phyloP scores from a whole-genome alignment of 2,329 filamentous ascomycete genomes.

The Beauveria sp. region DNA sequence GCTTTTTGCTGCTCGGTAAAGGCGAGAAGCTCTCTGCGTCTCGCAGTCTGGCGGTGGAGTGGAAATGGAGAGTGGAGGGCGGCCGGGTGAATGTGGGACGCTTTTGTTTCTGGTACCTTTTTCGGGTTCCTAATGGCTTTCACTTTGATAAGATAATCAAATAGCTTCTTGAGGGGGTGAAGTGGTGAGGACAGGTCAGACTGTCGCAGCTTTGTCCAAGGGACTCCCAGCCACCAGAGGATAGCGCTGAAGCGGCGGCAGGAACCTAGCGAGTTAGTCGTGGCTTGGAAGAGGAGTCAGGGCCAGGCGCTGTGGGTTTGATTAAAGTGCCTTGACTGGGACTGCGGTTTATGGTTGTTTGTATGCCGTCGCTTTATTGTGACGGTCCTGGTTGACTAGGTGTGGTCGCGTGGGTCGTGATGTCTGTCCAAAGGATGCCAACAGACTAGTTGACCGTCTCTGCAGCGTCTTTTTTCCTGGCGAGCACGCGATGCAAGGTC shows the following conservation, averaged over 20 bases:
- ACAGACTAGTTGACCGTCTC: neutral
- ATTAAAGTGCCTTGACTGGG: neutral
- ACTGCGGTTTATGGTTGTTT: neutral
- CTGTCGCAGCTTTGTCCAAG: neutral
- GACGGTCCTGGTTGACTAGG: neutral
- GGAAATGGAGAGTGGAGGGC: conserved; percentile 5
- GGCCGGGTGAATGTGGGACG: conserved; percentile 11
- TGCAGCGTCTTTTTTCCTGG: neutral
- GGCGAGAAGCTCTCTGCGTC: neutral
- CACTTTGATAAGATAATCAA: conserved; percentile 1
- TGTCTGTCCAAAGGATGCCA: neutral
- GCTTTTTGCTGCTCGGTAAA: conserved; percentile 2
- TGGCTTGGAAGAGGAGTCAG: conserved; percentile 4
- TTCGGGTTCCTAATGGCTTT: neutral
- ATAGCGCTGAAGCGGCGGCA: conserved; percentile 1
- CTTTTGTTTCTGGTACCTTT: neutral
- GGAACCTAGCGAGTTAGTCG: conserved; percentile 6
- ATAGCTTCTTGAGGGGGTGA: neutral
- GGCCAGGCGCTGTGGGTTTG: conserved; percentile 6
- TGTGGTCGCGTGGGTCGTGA: neutral
- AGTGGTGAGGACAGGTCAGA: neutral
- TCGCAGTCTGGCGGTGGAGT: conserved; percentile 10
- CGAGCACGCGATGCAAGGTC: neutral
- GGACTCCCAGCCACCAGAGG: conserved; percentile 6
- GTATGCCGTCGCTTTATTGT: neutral